These are phyloP conservation scores for Trypanosoma cruzi DNA, from an alignment of 208 protist genomes.

Conservation along the genomic window DNA sequence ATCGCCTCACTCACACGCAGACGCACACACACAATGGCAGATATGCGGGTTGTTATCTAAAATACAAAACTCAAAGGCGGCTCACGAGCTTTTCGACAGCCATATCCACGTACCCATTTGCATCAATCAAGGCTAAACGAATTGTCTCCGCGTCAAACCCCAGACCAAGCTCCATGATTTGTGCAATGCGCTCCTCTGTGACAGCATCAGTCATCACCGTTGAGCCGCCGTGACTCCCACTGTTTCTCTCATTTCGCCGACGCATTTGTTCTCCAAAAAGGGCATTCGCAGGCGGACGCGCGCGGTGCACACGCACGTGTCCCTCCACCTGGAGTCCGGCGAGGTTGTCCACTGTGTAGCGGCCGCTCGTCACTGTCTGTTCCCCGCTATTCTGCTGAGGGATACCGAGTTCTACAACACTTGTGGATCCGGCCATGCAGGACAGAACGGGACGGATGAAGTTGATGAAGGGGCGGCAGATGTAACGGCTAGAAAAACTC, in stretches of 20 bases:
- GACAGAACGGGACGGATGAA: slow-evolving; percentile 40
- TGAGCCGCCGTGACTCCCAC: not conserved
- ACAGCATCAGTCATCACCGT: not conserved
- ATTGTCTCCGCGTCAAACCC: slow-evolving; percentile 44
- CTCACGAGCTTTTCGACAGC: slow-evolving; percentile 63
- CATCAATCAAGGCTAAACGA: slow-evolving; percentile 36
- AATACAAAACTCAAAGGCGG: slow-evolving; percentile 4
- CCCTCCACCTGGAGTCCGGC: slow-evolving; percentile 8
- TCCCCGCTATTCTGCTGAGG: slow-evolving; percentile 27
- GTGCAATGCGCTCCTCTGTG: slow-evolving; percentile 33
- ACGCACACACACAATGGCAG: too few species aligned
- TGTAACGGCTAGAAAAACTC: slow-evolving; percentile 23
- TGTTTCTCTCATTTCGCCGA: not conserved
- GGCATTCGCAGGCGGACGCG: not conserved
- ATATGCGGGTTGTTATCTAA: too few species aligned
- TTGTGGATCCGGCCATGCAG: slow-evolving; percentile 37
- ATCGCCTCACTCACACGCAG: too few species aligned
- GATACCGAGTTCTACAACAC: slow-evolving; percentile 36
- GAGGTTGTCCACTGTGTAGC: slow-evolving; percentile 57
- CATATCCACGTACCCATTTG: slow-evolving; percentile 48
- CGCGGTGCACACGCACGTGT: not conserved
- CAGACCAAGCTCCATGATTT: slow-evolving; percentile 61
- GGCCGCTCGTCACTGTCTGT: slow-evolving; percentile 30
- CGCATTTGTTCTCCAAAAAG: not conserved
- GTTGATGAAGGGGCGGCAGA: slow-evolving; percentile 49